Base-by-base conservation (phyloP, 1,284 basidiomycete genomes). In the Mycosarcoma maydis region DNA sequence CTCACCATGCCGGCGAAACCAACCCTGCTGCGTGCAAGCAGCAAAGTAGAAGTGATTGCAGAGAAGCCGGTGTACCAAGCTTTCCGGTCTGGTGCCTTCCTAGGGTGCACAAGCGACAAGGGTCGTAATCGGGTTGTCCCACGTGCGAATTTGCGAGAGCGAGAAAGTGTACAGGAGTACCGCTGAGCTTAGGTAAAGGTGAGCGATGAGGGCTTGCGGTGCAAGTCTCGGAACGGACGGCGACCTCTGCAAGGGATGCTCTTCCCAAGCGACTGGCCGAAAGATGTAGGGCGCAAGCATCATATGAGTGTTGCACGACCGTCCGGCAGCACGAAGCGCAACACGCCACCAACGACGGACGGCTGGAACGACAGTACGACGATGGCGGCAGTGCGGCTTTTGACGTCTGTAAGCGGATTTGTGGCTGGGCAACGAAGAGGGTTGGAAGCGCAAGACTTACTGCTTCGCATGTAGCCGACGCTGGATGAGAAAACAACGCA, bases 221-320 rank as follows among this genome's bases (percentile, higher is more conserved):
- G n/a, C n/a, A n/a, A 13, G 11, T 4, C 36, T 37, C 36, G 32
- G 47, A 38, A 16, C 24, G 30, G 36, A 32, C 48, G 48, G 42
- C 42, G 38, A 45, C 29, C 26, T 20, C 40, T 58, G 42, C 38
- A 46, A 58, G 38, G 42, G 47, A 38, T 17, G 37, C 32, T 5
- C 17, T 29, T 29, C 7, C 23, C 24, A 46, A 46, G 52, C 43
- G 52, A 41, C 38, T 46, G 32, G 30, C 43, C 52, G 37, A n/a
- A n/a, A n/a, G n/a, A n/a, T n/a, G 43, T 24, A 33, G 17, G 19
- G 42, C 22, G 29, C 42, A 43, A 43, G 32, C 22, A 34, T 23
- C 33, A 23, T 8, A 19, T 29, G 36, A 29, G 34, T 3, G 11
- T 22, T 4, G 43, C 43, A 45, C 26, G 43, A 36, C 24, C 19